A percentile compares a stretch with the other conserved stretches of the same genome.
Conservation (phyloP, 805 yeast genomes). For the Candida manassasensis region DNA sequence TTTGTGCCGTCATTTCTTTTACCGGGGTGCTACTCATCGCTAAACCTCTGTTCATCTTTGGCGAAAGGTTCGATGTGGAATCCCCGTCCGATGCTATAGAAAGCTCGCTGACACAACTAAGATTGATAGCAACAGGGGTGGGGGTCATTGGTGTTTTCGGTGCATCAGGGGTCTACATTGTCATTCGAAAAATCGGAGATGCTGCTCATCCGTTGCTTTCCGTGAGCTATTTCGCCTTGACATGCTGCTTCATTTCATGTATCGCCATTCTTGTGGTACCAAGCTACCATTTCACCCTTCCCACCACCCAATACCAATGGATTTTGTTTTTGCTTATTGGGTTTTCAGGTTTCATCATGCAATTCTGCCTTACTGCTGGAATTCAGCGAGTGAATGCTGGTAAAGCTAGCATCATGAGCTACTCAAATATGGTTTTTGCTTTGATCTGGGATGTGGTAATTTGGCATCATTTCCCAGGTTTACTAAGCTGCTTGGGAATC, state of each 20-base stretch:
- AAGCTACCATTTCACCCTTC: conserved; percentile 53
- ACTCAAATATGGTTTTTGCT: conserved; percentile 76
- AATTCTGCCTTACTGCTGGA: conserved; percentile 74
- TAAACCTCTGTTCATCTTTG: conserved; percentile 70
- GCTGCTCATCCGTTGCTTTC: conserved; percentile 76
- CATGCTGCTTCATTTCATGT: conserved; percentile 52
- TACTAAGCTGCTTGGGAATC: conserved; percentile 67
- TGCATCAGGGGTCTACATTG: conserved; percentile 63
- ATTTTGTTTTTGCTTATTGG: conserved; percentile 57
- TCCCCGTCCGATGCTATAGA: conserved; percentile 39
- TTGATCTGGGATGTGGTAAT: conserved; percentile 66
- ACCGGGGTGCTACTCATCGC: conserved; percentile 78
- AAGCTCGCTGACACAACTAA: conserved; percentile 46
- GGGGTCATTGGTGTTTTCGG: conserved; percentile 68
- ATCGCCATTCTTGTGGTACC: conserved; percentile 53
- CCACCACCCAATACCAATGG: conserved; percentile 66
- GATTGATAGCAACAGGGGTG: conserved; percentile 59
- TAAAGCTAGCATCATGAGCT: conserved; percentile 68
- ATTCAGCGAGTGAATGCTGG: conserved; percentile 78
- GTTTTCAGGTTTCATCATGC: conserved; percentile 76
- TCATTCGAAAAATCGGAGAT: conserved; percentile 70
- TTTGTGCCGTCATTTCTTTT: conserved; percentile 64
- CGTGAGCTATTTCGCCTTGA: conserved; percentile 70
- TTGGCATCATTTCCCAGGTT: conserved; percentile 70
- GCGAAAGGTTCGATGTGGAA: conserved; percentile 30